A percentile compares a stretch with the other conserved stretches of the same genome.
These are phyloP conservation scores for Verticillium albo-atrum DNA, from an alignment of 2,329 filamentous ascomycete genomes.

Conservation along the genomic window DNA sequence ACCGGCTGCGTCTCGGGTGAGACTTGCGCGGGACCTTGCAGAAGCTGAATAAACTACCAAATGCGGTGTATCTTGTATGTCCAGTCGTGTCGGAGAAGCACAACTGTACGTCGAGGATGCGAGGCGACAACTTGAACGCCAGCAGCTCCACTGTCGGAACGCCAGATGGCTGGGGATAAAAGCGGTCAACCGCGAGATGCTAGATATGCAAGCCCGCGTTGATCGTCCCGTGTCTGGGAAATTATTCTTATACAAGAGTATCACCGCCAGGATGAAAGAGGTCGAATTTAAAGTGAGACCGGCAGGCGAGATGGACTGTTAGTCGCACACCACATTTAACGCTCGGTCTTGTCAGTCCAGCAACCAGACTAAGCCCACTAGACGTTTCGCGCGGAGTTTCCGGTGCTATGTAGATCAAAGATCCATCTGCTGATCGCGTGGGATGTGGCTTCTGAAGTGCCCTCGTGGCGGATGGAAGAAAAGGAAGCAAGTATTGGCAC, in stretches of 20 bases:
- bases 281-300: not conserved
- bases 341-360: not conserved
- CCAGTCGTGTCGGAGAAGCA: too few species aligned
- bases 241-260: not conserved
- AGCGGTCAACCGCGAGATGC: too few species aligned
- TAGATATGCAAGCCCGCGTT: too few species aligned
- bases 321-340: not conserved
- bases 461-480: not conserved
- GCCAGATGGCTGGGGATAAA: too few species aligned
- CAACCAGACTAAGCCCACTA: too few species aligned
- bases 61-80: too few species aligned
- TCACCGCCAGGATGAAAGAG: not conserved
- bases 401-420: not conserved
- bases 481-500: not conserved
- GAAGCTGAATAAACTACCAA: not conserved
- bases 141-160: too few species aligned
- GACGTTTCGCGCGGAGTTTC: not conserved
- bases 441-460: not conserved
- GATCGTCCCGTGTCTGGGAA: too few species aligned
- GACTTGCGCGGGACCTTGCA: not conserved
- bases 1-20: not conserved
- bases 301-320: not conserved
- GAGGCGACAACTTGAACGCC: too few species aligned
- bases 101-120: too few species aligned
- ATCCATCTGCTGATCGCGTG: not conserved